phyloP scores from a whole-genome alignment of 1,139 yeast genomes.

The Casaregolazyma lundiana region DNA sequence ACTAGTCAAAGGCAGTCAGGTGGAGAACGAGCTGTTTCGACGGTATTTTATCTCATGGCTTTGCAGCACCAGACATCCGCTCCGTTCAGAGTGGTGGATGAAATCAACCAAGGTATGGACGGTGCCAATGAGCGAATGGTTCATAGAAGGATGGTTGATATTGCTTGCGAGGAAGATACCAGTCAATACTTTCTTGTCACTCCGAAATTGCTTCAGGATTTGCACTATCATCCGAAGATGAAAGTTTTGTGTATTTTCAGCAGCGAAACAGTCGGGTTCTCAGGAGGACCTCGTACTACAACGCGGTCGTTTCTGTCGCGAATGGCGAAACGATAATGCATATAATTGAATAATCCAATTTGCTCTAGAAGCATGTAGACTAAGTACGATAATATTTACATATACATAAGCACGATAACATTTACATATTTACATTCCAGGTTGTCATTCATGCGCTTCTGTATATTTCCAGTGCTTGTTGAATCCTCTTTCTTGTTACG shows the following conservation, averaged over 20 bases:
- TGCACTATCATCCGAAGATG: conserved; percentile 78
- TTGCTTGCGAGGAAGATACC: conserved; percentile 60
- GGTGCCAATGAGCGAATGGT: conserved; percentile 85
- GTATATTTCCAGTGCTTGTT: not conserved
- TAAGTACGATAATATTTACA: conserved; percentile 7
- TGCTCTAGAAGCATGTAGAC: too few relatives aligned
- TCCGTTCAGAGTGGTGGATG: conserved; percentile 95
- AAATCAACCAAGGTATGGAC: conserved; percentile 99
- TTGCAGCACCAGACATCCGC: conserved; percentile 86
- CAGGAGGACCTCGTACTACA: conserved; percentile 10
- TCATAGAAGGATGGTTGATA: conserved; percentile 78
- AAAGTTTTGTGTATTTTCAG: conserved; percentile 85
- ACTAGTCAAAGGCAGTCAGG: conserved; percentile 93
- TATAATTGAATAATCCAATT: too few relatives aligned
- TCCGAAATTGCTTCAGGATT: conserved; percentile 78
- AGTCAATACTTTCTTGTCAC: conserved; percentile 88
- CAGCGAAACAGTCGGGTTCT: conserved; percentile 34
- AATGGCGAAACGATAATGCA: not conserved
- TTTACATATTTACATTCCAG: conserved; percentile 1
- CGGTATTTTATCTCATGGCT: conserved; percentile 85
- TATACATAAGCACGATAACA: not conserved
- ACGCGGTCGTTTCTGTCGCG: conserved; percentile 6
- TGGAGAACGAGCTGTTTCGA: conserved; percentile 95
- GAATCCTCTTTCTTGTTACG: conserved; percentile 21
- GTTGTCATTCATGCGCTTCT: not conserved